These are phyloP conservation scores for Termitomyces sp. DNA, from an alignment of 768 basidiomycete species.

Conservation along the genomic window DNA sequence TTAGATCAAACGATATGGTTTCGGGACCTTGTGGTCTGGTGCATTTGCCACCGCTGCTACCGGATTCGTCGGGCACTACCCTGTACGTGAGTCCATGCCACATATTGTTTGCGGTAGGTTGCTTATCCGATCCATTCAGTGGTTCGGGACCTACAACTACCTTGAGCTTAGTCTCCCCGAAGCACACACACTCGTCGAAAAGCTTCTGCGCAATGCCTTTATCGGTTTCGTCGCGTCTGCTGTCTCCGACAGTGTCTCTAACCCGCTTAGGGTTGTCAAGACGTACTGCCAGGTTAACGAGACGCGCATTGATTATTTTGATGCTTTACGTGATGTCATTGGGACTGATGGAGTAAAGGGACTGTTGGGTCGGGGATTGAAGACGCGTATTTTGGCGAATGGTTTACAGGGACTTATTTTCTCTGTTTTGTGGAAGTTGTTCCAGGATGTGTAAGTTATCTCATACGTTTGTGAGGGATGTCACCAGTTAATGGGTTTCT, in stretches of 20 bases:
- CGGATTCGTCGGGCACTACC: conserved; percentile 90
- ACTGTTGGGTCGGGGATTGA: conserved; percentile 84
- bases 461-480: conserved; percentile 24
- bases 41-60: conserved; percentile 89
- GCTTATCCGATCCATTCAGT: conserved; percentile 31
- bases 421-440: conserved; percentile 85
- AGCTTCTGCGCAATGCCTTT: conserved; percentile 75
- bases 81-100: conserved; percentile 36
- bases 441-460: conserved; percentile 75
- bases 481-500: not conserved
- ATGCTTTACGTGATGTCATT: conserved; percentile 75
- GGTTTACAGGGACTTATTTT: conserved; percentile 92
- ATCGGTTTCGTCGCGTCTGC: conserved; percentile 90
- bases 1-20: conserved; percentile 69
- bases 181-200: conserved; percentile 46
- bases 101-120: not conserved
- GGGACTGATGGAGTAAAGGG: conserved; percentile 71
- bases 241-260: conserved; percentile 80
- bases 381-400: conserved; percentile 86
- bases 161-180: conserved; percentile 59
- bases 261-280: conserved; percentile 89
- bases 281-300: conserved; percentile 93
- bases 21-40: conserved; percentile 83
- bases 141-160: conserved; percentile 85
- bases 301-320: conserved; percentile 69